Base-by-base conservation (phyloP, 2,329 filamentous ascomycete species). In the Samsoniella hepiali region DNA sequence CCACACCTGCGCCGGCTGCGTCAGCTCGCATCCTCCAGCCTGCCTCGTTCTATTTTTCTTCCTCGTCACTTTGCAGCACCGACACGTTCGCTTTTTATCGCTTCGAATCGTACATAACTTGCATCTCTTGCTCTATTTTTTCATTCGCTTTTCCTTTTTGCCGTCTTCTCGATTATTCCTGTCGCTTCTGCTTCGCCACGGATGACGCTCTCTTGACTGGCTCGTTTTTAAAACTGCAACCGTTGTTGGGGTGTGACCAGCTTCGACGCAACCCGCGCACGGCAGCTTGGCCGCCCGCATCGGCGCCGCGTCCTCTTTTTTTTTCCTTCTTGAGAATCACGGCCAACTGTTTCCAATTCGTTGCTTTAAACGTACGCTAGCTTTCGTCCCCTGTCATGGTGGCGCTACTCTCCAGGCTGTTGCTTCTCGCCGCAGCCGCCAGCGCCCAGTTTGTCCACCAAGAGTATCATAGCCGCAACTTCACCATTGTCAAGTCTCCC, bases 401-500 rank as follows among this genome's bases (percentile, higher is more conserved):
- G 51, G n/a, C 50, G 11, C 31, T 65, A 45, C 29, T 63, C 42
- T 31, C 42, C 9, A 22, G 45, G 15, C 55, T 64, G 31, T n/a
- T 69, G 66, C 66, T 66, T 51, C 64, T 72, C 40, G 53, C 67
- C 22, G 63, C 67, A 9, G 50, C 51, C 15, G 66, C 68, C 10
- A 63, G 66, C 36, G 75, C 75, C 13, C 76, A 78, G 56, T 78
- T 75, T 63, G 65, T 73, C 55, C 68, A 70, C 50, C 68, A 72
- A 53, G 72, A 74, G 57, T 67, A 70, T 27, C 64, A 66, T 29
- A 65, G 65, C 32, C 70, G 71, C 62, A 82, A 82, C 64, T 70
- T 85, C 55, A 87, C 82, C 50, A 82, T 84, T 51, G 80, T 90
- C 63, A 75, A 74, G 32, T 90, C 88, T 22, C 85, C 88, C 3